Evolutionary conservation across 139 green algal genomes (phyloP).

Genomic region (Ettlia oleoabundans): DNA sequence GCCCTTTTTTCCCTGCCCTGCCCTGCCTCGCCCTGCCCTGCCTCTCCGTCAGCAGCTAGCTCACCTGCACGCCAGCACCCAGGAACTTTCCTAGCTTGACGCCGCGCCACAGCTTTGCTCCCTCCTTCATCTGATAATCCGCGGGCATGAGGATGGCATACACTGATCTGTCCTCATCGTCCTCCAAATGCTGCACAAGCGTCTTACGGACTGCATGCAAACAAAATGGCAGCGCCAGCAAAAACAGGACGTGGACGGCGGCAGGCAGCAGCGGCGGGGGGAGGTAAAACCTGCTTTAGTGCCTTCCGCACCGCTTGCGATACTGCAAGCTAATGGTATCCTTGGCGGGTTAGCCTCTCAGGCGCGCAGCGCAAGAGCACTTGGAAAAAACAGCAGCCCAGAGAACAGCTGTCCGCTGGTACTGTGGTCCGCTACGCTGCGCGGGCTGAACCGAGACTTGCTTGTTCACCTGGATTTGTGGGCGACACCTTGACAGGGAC

Average conservation of each 20-base stretch:
- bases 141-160: neutral
- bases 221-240: no score
- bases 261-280: neutral
- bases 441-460: no score
- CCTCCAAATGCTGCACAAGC: neutral
- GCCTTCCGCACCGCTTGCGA: neutral
- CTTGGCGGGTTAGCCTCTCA: no score
- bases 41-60: neutral
- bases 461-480: no score
- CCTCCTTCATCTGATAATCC: conserved; percentile 6
- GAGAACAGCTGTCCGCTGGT: no score
- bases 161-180: neutral
- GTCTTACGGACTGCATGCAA: neutral
- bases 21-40: neutral
- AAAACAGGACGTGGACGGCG: no score
- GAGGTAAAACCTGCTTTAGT: neutral
- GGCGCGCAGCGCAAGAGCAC: neutral
- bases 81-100: conserved; percentile 28
- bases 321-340: no score
- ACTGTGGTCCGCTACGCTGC: no score
- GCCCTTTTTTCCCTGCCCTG: neutral
- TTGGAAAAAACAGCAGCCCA: neutral
- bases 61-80: conserved; percentile 28
- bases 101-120: conserved; percentile 9
- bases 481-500: no score